Base-by-base conservation (phyloP, 257 asterid genomes). In the Craterostigma plantagineum region DNA sequence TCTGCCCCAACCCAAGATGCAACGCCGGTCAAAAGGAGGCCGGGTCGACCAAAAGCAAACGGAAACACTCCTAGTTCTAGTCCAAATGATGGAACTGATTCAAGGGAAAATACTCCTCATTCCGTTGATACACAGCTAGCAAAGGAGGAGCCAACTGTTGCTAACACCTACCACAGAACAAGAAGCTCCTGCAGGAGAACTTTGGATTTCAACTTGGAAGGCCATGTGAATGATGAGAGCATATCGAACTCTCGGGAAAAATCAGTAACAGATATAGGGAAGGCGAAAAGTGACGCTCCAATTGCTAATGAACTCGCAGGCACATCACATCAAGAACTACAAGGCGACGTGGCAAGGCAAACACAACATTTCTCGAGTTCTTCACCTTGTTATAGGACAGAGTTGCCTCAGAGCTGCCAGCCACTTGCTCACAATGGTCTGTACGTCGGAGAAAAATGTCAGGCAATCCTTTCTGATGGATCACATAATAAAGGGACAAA, bases 121-220 rank as follows among this genome's bases (percentile, higher is more conserved):
- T 17, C 62, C 17, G 61, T 54, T 56, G 70, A 60, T 33, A 57
- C 59, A 62, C 34, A 57, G 42, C 62, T 9, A 37, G 48, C 43
- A 40, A 68, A 65, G 54, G 63, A 59, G 45, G 57, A 49, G 35
- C 57, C 60, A 33, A 50, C 38, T 42, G 53, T 50, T 15, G 18
- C 43, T 34, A 50, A 38, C 14, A 10, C 44, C 36, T 46, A 36
- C 11, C 53, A 53, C 50, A 49, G 10, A 14, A 51, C 90, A 49
- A 66, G 65, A 60, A 70, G 71, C 48, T 72, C 92, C 54, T 70
- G 91, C 69, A 70, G 58, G 61, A 72, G 59, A 53, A 56, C 91
- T 0, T 59, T 90, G 67, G 64, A 69, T 56, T 79, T 72, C 48
- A 59, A 66, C 54, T 49, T 50, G 34, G 72, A 62, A 23, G 46